phyloP scores from a whole-genome alignment of 116 monocot genomes.

The Zostera marina region DNA sequence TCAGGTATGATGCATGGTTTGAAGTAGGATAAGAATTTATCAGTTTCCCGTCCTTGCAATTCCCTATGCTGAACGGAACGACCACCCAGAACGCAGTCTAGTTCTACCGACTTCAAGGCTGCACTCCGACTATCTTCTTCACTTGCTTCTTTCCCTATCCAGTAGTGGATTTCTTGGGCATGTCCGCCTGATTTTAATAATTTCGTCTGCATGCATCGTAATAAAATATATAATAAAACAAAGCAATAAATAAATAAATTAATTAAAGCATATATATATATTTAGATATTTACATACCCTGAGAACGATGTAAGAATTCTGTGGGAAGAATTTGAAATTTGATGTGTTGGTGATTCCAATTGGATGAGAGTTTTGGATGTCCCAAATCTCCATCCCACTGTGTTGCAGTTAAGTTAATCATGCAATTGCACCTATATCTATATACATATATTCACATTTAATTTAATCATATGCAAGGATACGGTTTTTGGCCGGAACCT shows the following conservation, averaged over 20 bases:
- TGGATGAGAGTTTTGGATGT: constrained; percentile 66
- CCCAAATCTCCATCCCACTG: constrained; percentile 87
- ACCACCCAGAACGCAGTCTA: constrained; percentile 90
- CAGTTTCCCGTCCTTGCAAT: constrained; percentile 79
- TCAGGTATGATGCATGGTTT: constrained; percentile 96
- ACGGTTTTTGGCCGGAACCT: constrained; percentile 83
- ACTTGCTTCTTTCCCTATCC: constrained; percentile 93
- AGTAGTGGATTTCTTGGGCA: constrained; percentile 89
- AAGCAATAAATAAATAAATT: background rate
- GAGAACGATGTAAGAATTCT: constrained; percentile 69
- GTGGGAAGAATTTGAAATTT: constrained; percentile 73
- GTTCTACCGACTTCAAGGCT: constrained; percentile 77
- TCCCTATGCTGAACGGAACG: constrained; percentile 93
- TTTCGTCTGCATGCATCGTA: constrained; percentile 69
- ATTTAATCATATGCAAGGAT: constrained; percentile 26
- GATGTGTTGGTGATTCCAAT: constrained; percentile 50
- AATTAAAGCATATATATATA: background rate
- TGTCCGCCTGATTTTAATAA: constrained; percentile 77
- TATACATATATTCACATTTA: too few species aligned
- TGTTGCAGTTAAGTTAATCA: constrained; percentile 26
- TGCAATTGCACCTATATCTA: too few species aligned
- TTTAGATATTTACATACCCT: constrained; percentile 27
- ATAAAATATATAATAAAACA: background rate
- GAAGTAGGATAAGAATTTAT: constrained; percentile 85
- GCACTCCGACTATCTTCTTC: constrained; percentile 91